Conservation (phyloP, 2,329 filamentous ascomycete species). For the Penicillium sp. region DNA sequence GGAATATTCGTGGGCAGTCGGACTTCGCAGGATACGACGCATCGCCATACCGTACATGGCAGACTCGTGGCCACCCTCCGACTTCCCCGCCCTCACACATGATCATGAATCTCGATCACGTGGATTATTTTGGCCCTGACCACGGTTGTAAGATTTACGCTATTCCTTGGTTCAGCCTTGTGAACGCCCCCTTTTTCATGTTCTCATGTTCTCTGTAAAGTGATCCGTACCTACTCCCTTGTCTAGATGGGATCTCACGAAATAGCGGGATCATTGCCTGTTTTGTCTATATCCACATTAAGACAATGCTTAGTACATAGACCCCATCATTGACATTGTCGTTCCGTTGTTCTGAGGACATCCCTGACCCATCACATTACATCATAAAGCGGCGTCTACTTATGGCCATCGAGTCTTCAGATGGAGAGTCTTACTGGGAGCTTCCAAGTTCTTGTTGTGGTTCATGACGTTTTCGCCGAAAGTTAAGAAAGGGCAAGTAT, state of each 20-base stretch:
- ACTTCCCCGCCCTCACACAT: neutral
- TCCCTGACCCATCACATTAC: neutral
- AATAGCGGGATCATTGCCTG: neutral
- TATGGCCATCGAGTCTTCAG: neutral
- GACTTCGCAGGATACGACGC: neutral
- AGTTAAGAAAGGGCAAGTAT: too few relatives aligned
- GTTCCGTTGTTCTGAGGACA: neutral
- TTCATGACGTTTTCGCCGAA: too few relatives aligned
- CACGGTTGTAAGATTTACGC: neutral
- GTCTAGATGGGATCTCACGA: neutral
- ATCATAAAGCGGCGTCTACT: neutral
- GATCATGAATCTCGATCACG: neutral
- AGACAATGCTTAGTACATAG: neutral
- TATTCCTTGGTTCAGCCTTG: neutral
- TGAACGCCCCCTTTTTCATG: neutral
- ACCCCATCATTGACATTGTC: neutral
- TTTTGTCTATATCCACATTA: neutral
- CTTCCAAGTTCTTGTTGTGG: too few relatives aligned
- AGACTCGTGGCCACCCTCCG: neutral
- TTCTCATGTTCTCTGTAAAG: neutral
- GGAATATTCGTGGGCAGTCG: slow-evolving; percentile 2
- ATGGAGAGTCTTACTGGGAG: too few relatives aligned
- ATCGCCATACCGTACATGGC: neutral
- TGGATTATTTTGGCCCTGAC: neutral
- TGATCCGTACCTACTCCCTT: neutral